Evolutionary conservation across 2,329 filamentous ascomycete species (phyloP).

Genomic region (Pseudocercospora crystallina): DNA sequence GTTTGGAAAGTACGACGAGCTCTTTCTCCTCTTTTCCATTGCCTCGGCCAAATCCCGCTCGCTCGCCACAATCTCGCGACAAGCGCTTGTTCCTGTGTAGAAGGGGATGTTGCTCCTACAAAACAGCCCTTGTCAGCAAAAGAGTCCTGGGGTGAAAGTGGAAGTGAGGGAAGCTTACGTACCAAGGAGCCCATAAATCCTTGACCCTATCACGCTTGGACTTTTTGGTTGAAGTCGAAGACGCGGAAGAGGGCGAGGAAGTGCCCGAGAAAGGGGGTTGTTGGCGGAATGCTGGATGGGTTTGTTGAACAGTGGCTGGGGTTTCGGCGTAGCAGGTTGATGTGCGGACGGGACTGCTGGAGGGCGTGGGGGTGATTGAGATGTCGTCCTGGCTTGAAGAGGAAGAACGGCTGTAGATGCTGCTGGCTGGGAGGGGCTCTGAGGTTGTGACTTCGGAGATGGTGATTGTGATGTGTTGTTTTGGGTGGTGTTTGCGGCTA

Average conservation of each 20-base stretch:
- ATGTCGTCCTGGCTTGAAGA: background rate
- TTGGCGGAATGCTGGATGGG: background rate
- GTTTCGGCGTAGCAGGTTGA: background rate
- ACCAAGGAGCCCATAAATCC: too few species aligned
- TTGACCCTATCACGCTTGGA: background rate
- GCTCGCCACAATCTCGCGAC: too few species aligned
- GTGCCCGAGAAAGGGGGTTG: background rate
- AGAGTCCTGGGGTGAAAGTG: too few species aligned
- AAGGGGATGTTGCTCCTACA: too few species aligned
- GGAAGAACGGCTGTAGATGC: background rate
- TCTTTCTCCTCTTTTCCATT: background rate
- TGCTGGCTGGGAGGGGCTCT: background rate
- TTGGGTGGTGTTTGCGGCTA: background rate
- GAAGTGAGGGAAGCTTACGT: too few species aligned
- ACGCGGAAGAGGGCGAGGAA: background rate
- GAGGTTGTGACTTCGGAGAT: background rate
- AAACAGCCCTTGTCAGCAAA: too few species aligned
- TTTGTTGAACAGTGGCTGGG: background rate
- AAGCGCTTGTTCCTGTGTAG: too few species aligned
- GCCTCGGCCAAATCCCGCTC: background rate
- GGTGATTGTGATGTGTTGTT: conserved; percentile 3
- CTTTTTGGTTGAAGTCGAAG: conserved; percentile 4
- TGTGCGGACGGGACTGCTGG: conserved; percentile 1
- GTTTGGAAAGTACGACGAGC: background rate
- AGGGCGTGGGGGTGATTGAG: background rate